Conservation (phyloP, 805 yeast genomes). For the Yamadazyma scolyti region DNA sequence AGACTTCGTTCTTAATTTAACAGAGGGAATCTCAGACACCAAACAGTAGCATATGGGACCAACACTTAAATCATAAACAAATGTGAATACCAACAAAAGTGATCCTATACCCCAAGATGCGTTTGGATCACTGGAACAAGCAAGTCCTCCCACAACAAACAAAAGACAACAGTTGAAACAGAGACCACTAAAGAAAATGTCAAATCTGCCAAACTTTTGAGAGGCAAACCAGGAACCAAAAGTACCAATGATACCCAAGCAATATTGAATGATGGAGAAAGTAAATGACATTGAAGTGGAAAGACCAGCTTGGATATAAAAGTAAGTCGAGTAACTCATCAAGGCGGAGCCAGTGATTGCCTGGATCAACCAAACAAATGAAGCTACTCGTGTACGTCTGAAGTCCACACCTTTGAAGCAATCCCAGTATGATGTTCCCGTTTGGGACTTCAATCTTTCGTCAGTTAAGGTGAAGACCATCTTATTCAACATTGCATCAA, state of each 20-base stretch:
- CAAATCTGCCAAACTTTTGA: slow-evolving; percentile 36
- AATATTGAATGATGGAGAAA: slow-evolving; percentile 42
- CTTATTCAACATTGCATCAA: slow-evolving; percentile 38
- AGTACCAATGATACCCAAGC: slow-evolving; percentile 43
- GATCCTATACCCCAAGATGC: slow-evolving; percentile 47
- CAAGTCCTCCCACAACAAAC: slow-evolving; percentile 43
- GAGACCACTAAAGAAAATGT: slow-evolving; percentile 35
- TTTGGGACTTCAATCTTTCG: slow-evolving; percentile 17
- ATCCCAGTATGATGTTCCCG: slow-evolving; percentile 27
- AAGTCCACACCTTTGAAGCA: slow-evolving; percentile 46
- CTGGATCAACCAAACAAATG: slow-evolving; percentile 43
- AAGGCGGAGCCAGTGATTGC: slow-evolving; percentile 43
- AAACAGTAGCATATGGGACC: slow-evolving; percentile 37
- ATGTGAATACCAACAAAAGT: slow-evolving; percentile 42
- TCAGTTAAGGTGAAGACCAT: slow-evolving; percentile 44
- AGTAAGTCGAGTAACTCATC: slow-evolving; percentile 47
- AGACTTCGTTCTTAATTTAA: slow-evolving; percentile 31
- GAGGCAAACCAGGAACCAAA: slow-evolving; percentile 41
- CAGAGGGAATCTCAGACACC: slow-evolving; percentile 33
- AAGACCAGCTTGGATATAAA: slow-evolving; percentile 48
- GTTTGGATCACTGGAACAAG: slow-evolving; percentile 18
- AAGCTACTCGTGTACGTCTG: slow-evolving; percentile 49
- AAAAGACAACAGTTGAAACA: slow-evolving; percentile 27
- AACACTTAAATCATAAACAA: slow-evolving; percentile 39
- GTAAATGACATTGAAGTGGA: slow-evolving; percentile 38